Conservation (phyloP, 768 basidiomycete species). For the Lactarius pseudohatsudake region DNA sequence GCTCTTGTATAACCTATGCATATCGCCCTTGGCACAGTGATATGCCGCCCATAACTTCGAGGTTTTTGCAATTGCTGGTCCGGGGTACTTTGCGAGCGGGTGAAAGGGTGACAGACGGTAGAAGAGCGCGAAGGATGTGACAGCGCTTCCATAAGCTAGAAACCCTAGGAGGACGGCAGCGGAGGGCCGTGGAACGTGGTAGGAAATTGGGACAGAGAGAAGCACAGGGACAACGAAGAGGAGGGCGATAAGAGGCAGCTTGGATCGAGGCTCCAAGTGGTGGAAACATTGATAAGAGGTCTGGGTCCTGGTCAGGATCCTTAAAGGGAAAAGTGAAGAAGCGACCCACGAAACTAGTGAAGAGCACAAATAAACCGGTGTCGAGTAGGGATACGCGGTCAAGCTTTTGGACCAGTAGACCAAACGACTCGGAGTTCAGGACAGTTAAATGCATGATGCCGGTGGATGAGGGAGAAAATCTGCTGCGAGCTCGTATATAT, state of each 20-base stretch:
- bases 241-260: not conserved
- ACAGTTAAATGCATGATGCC: too few species aligned
- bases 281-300: not conserved
- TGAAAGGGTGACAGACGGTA: constrained; percentile 3
- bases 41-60: constrained; percentile 35
- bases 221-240: not conserved
- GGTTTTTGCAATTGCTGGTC: constrained; percentile 34
- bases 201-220: not conserved
- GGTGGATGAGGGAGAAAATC: not conserved
- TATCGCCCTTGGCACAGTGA: constrained; percentile 30
- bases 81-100: constrained; percentile 36
- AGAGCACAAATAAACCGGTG: too few species aligned
- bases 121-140: not conserved
- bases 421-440: too few species aligned
- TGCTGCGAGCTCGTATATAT: too few species aligned
- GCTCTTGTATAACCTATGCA: constrained; percentile 34
- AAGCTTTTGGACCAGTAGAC: too few species aligned
- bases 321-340: not conserved
- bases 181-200: not conserved
- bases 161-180: not conserved
- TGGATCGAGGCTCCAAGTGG: not conserved
- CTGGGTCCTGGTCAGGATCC: not conserved
- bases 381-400: too few species aligned
- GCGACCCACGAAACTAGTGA: not conserved
- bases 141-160: not conserved